Evolutionary conservation across 805 yeast species (phyloP).

Genomic region (Blastobotrys peoriensis): DNA sequence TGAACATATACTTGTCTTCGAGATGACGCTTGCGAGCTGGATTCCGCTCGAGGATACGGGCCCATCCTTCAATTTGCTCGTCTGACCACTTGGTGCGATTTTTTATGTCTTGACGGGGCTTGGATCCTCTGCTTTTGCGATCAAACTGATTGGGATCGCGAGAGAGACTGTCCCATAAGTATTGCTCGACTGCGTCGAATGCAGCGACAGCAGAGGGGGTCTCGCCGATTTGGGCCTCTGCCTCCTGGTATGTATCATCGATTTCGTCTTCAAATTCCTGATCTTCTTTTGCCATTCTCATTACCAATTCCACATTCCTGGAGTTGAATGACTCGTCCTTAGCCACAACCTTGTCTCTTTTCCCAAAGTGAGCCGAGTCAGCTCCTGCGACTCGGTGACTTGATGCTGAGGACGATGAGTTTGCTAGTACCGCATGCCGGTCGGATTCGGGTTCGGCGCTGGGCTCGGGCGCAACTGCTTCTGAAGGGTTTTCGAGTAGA

Average conservation of each 20-base stretch:
- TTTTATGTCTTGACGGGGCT: constrained; percentile 47
- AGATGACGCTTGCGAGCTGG: constrained; percentile 56
- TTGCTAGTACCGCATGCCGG: background rate
- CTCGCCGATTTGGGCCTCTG: constrained; percentile 26
- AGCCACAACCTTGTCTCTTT: constrained; percentile 28
- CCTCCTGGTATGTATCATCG: constrained; percentile 50
- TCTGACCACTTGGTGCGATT: constrained; percentile 64
- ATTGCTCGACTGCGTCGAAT: constrained; percentile 45
- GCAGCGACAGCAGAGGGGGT: constrained; percentile 25
- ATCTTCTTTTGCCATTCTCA: constrained; percentile 44
- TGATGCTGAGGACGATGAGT: constrained; percentile 28
- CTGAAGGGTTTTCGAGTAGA: constrained; percentile 57
- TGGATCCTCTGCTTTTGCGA: constrained; percentile 45
- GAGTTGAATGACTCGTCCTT: constrained; percentile 12
- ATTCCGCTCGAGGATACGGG: constrained; percentile 59
- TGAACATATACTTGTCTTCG: constrained; percentile 55
- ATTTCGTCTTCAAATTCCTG: constrained; percentile 80
- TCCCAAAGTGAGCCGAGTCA: constrained; percentile 9
- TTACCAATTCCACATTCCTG: constrained; percentile 10
- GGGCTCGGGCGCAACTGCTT: constrained; percentile 29
- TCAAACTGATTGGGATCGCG: constrained; percentile 45
- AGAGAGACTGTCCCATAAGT: constrained; percentile 51
- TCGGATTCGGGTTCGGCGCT: too few species aligned
- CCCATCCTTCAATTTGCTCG: constrained; percentile 94
- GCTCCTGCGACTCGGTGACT: background rate